A percentile compares a stretch with the other conserved stretches of the same genome.
These are phyloP conservation scores for Juglanconis oblonga DNA, from an alignment of 2,329 filamentous ascomycete species.

Conservation along the genomic window DNA sequence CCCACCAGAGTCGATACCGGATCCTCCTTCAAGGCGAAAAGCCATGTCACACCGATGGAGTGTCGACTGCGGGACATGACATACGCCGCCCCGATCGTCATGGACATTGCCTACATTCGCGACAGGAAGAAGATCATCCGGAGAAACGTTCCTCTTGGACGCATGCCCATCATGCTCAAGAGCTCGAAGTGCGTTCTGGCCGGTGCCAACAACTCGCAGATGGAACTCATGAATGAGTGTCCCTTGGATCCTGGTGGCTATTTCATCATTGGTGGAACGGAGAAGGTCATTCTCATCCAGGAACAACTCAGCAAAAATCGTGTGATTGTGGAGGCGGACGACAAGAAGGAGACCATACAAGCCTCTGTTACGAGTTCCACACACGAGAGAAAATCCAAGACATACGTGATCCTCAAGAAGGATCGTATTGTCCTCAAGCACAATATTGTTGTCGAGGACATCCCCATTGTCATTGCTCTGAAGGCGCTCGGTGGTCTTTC, in stretches of 20 bases:
- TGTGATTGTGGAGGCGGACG: constrained; percentile 91
- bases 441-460: constrained; percentile 87
- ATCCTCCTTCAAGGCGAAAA: constrained; percentile 58
- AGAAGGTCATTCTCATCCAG: constrained; percentile 98
- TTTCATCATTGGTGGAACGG: constrained; percentile 95
- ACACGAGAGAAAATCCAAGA: constrained; percentile 96
- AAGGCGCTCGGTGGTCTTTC: constrained; percentile 93
- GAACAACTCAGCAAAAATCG: constrained; percentile 99
- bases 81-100: constrained; percentile 91
- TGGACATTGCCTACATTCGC: constrained; percentile 87
- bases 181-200: constrained; percentile 89
- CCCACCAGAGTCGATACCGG: constrained; percentile 70
- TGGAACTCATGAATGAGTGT: constrained; percentile 93
- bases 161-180: constrained; percentile 95
- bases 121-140: constrained; percentile 73
- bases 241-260: constrained; percentile 95
- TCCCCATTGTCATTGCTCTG: constrained; percentile 91
- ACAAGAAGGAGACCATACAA: constrained; percentile 89
- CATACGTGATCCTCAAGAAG: constrained; percentile 92
- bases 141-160: constrained; percentile 76
- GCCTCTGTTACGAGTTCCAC: constrained; percentile 98
- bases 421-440: constrained; percentile 86
- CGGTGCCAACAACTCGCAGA: constrained; percentile 79
- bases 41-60: constrained; percentile 88
- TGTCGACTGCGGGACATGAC: constrained; percentile 95